Evolutionary conservation across 2,329 filamentous ascomycete species (phyloP), one percentile per base, ranked within the genome.

Genomic region (Diaporthe caulivora): DNA sequence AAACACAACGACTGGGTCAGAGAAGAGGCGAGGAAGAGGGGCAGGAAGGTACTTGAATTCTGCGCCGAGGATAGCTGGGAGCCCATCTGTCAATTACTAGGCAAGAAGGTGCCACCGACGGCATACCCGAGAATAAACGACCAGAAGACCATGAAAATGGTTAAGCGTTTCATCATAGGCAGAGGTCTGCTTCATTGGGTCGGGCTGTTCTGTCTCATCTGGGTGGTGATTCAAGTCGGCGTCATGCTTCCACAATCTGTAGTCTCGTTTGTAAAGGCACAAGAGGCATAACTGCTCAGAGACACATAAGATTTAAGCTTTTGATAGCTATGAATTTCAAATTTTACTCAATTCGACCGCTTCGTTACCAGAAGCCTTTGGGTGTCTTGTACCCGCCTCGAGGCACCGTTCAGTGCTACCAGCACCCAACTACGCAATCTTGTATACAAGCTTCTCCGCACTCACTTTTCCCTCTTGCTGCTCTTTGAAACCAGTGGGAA

Each of bases 401-500:
- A 40, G 15, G 18, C 18, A 24, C 24, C 10, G 10, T 42, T n/a
- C 49, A 37, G 21, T 10, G 17, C 54, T 3, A 15, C 8, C 37
- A 40, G 13, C 11, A 2, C 21, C 42, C 21, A 37, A 24, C 37
- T 62, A 62, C 11, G 44, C 72, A 60, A 82, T 76, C 75, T 79
- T 81, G 70, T 82, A 82, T 8, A 82, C 78, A 8, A 82, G 65
- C 74, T 81, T 82, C 77, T 82, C 79, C 0, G 80, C 80, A 49
- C 78, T 80, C 55, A 82, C 77, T 51, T 77, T 79, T 49, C 80
- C 79, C 67, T 79, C 74, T 51, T 76, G 49, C 42, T 81, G 80
- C 70, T 77, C 53, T 73, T 78, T 72, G 68, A 82, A 81, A 0
- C 80, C 80, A 9, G 75, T 68, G 11, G 72, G 18, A 53, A 81